Evolutionary conservation across 1,284 basidiomycete genomes (phyloP), one percentile per base, ranked within the genome.

Genomic region (Leccinum fallax): DNA sequence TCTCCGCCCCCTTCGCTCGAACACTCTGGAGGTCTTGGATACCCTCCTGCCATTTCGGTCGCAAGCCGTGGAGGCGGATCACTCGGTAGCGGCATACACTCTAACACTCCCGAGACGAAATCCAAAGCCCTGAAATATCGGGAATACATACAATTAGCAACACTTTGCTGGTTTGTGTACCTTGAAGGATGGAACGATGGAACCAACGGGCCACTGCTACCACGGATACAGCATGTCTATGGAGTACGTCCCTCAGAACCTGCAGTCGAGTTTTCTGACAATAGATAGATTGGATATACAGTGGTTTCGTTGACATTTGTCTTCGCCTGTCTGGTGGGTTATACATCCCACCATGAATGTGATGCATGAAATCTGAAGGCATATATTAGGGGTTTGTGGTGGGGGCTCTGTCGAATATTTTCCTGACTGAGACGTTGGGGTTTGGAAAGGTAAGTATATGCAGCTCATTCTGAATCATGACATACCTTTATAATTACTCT

Each of bases 241-340:
- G 62, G 57, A 0, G 53, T 59, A 8, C 19, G 10, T 32, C 3
- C 34, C 21, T 16, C 3, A 10, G 24, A 51, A 16, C 0, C 49
- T 24, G 16, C 24, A 26, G 3, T 24, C 13, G 21, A 13, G 0
- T 8, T 53, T 38, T 38, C 52, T 62, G 24, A 62, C 46, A 32
- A 11, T 16, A 21, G 38, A 2, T 49, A 63, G 72, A 56, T 71
- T 15, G 67, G 61, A 4, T 69, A 68, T 16, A 24, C 62, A 11
- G 28, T 69, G 5, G 72, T 71, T 30, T 71, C 72, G 2, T 52
- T 73, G 51, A 61, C 71, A 46, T 74, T 71, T 36, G 72, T 71
- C 19, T 70, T 70, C 28, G 67, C 65, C 21, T 71, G 70, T 19
- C 24, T 70, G 32, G 71, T 75, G 43, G 8, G 72, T 64, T 30